Percentiles rank a stretch among this genome's conserved stretches.
phyloP scores from a whole-genome alignment of 371 early-diverging fungal genomes.

The Actinomortierella ambigua region DNA sequence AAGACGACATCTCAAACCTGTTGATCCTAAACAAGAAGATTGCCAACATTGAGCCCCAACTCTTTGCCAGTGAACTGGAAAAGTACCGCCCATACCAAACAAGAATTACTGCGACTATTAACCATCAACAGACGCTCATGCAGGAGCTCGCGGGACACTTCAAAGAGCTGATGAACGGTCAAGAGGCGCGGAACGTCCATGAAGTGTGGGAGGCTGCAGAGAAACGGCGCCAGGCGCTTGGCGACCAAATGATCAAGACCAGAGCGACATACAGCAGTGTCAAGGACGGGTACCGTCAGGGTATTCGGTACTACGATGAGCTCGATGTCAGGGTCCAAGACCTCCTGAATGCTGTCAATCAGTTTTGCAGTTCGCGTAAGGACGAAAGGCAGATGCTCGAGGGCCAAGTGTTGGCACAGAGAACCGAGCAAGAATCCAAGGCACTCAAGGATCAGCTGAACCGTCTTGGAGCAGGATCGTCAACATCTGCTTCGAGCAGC shows the following conservation, averaged over 20 bases:
- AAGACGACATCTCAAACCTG: slow-evolving; percentile 89
- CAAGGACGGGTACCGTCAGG: slow-evolving; percentile 71
- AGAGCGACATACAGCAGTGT: slow-evolving; percentile 60
- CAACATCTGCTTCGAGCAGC: slow-evolving; percentile 16
- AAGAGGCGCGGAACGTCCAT: slow-evolving; percentile 71
- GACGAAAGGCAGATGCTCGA: slow-evolving; percentile 71
- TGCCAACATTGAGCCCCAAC: slow-evolving; percentile 76
- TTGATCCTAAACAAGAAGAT: slow-evolving; percentile 82
- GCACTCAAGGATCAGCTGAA: slow-evolving; percentile 75
- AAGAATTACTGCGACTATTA: slow-evolving; percentile 73
- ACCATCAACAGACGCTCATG: slow-evolving; percentile 77
- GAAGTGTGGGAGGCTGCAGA: slow-evolving; percentile 72
- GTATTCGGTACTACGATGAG: slow-evolving; percentile 82
- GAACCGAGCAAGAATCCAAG: slow-evolving; percentile 73
- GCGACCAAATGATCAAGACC: slow-evolving; percentile 65
- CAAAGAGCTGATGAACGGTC: slow-evolving; percentile 74
- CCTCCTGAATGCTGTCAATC: slow-evolving; percentile 62
- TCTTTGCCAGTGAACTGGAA: slow-evolving; percentile 88
- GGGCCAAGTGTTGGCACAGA: slow-evolving; percentile 60
- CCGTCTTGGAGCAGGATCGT: slow-evolving; percentile 52
- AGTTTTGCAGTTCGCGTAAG: slow-evolving; percentile 69
- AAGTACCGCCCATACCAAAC: slow-evolving; percentile 86
- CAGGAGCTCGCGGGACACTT: slow-evolving; percentile 78
- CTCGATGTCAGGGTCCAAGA: slow-evolving; percentile 68
- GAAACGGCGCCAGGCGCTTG: slow-evolving; percentile 58